Evolutionary conservation across 352 stramenopile species (phyloP), one percentile per base, ranked within the genome.

Genomic region (Globisporangium paddicum): DNA sequence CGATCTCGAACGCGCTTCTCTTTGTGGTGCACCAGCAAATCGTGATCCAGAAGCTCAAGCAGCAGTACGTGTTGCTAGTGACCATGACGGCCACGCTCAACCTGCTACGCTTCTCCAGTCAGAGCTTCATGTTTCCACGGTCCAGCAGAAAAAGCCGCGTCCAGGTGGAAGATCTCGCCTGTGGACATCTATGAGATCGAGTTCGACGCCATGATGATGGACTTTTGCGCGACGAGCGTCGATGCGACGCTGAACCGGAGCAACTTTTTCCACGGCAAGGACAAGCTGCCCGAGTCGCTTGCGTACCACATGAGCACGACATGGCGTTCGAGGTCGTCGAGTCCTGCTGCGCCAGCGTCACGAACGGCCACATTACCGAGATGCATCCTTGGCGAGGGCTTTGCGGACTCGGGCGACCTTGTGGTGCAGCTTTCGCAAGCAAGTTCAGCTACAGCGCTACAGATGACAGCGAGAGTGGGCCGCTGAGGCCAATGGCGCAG

Each of bases 361-460:
- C 76, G 6, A 84, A 68, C 41, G 75, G 77, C n/a, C 71, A 60
- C 4, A 68, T 69, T 23, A 86, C 73, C 3, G 78, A 89, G n/a
- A 52, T 89, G 67, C 1, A 23, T 90, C 18, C 21, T 79, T n/a
- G 81, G 81, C 0, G 66, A 87, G 19, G 75, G 75, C 9, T 89
- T 89, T 26, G 71, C 81, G 19, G 78, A 89, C 48, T 79, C 81
- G 0, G 79, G 79, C 2, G 81, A 90, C 40, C 63, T 90, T 18
- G 71, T 86, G 2, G 76, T 90, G 6, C 59, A 60, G 10, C 48
- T 90, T 5, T 30, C 64, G 23, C 81, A 90, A 58, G 60, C 13
- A 65, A 76, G 45, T 60, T 89, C 1, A 40, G 57, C 10, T n/a
- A n/a, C n/a, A n/a, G n/a, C n/a, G n/a, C n/a, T n/a, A n/a, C n/a